Evolutionary conservation across 2,329 filamentous ascomycete genomes (phyloP).

Genomic region (Daldinia sp.): DNA sequence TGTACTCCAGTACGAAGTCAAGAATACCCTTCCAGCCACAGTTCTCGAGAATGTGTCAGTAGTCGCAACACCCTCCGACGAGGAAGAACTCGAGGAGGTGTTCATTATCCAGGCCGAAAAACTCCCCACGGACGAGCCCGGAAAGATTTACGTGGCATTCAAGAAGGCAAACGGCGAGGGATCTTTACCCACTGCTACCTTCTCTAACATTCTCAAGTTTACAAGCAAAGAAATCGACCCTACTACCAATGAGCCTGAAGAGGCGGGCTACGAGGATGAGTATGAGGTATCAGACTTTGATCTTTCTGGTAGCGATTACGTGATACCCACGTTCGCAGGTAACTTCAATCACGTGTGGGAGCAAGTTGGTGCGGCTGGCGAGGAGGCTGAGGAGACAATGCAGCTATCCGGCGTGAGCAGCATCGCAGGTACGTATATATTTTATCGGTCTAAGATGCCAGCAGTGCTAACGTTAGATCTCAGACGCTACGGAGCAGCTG

Average conservation of each 20-base stretch:
- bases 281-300: slow-evolving; percentile 97
- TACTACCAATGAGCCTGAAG: slow-evolving; percentile 89
- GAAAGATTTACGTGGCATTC: slow-evolving; percentile 95
- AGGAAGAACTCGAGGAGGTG: slow-evolving; percentile 86
- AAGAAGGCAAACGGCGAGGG: slow-evolving; percentile 79
- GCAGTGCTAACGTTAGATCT: slow-evolving; percentile 33
- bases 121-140: slow-evolving; percentile 83
- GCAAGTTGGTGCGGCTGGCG: slow-evolving; percentile 85
- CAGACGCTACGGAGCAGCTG: slow-evolving; percentile 90
- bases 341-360: slow-evolving; percentile 98
- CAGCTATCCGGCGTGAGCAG: slow-evolving; percentile 89
- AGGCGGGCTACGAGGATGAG: slow-evolving; percentile 93
- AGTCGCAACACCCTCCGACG: slow-evolving; percentile 79
- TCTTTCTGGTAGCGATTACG: slow-evolving; percentile 89
- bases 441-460: neutral
- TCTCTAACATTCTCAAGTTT: slow-evolving; percentile 95
- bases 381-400: slow-evolving; percentile 90
- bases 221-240: slow-evolving; percentile 98
- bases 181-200: slow-evolving; percentile 79
- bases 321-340: slow-evolving; percentile 90
- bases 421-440: slow-evolving; percentile 76
- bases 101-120: slow-evolving; percentile 92
- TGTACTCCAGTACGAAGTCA: slow-evolving; percentile 95
- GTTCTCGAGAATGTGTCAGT: slow-evolving; percentile 90
- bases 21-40: slow-evolving; percentile 93